A percentile compares a stretch with the other conserved stretches of the same genome.
phyloP scores from a whole-genome alignment of 495 filamentous ascomycete species.

The Cryomyces antarcticus region DNA sequence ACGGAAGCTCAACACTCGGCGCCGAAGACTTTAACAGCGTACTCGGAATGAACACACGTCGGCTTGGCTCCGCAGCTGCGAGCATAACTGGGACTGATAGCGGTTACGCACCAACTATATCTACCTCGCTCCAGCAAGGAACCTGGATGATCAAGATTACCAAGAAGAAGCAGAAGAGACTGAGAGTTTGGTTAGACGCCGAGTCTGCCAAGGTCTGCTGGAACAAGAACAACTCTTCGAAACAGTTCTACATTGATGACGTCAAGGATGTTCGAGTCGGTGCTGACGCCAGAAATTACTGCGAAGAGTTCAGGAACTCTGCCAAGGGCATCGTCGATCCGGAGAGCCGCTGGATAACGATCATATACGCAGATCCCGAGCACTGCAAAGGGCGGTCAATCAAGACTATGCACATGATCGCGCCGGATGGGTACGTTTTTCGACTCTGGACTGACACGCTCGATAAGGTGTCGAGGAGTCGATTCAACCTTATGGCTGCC shows the following conservation, averaged over 20 bases:
- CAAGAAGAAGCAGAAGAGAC: conserved; percentile 53
- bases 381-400: conserved; percentile 43
- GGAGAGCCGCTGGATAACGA: conserved; percentile 64
- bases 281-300: conserved; percentile 71
- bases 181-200: conserved; percentile 59
- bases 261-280: conserved; percentile 76
- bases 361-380: conserved; percentile 54
- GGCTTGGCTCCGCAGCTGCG: conserved; percentile 11
- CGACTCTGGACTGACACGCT: conserved; percentile 64
- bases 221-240: conserved; percentile 58
- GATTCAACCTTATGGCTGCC: conserved; percentile 74
- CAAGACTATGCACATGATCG: conserved; percentile 70
- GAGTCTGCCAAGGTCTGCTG: conserved; percentile 71
- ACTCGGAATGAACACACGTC: conserved; percentile 13
- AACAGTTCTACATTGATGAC: conserved; percentile 82
- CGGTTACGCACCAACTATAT: conserved; percentile 46
- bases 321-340: conserved; percentile 24
- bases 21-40: conserved; percentile 15
- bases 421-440: conserved; percentile 45
- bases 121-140: conserved; percentile 50
- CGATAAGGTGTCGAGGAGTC: conserved; percentile 57
- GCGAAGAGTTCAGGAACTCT: conserved; percentile 55
- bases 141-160: conserved; percentile 62
- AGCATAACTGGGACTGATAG: conserved; percentile 13
- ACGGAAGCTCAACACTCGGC: conserved; percentile 17